Conservation (phyloP, 768 basidiomycete species). For the Clathrus columnatus region DNA sequence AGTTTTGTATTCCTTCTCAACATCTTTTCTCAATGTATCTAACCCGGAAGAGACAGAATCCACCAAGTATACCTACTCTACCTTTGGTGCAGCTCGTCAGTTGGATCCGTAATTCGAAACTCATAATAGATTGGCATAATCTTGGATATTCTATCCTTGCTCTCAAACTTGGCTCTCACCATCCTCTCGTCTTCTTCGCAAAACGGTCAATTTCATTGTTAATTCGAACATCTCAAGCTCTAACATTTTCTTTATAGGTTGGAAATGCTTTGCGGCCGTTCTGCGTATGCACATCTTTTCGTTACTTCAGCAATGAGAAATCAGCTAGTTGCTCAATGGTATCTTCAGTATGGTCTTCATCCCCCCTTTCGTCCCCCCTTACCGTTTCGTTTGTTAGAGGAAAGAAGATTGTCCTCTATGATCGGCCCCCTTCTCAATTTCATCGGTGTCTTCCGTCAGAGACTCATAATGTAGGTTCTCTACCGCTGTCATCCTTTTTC, state of each 20-base stretch:
- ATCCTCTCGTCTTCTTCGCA: slow-evolving; percentile 65
- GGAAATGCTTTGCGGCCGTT: slow-evolving; percentile 69
- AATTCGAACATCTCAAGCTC: neutral
- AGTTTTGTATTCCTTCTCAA: slow-evolving; percentile 36
- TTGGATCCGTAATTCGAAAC: slow-evolving; percentile 59
- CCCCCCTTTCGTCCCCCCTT: neutral
- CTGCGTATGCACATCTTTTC: slow-evolving; percentile 85
- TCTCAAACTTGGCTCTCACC: slow-evolving; percentile 60
- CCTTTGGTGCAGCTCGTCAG: slow-evolving; percentile 73
- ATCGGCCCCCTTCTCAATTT: slow-evolving; percentile 85
- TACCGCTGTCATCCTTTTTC: slow-evolving; percentile 12
- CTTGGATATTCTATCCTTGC: slow-evolving; percentile 90
- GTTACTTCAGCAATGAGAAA: slow-evolving; percentile 86
- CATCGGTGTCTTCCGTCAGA: slow-evolving; percentile 60
- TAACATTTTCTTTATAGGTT: slow-evolving; percentile 45
- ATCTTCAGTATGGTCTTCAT: slow-evolving; percentile 50
- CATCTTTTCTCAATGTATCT: neutral
- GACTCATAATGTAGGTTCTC: slow-evolving; percentile 58
- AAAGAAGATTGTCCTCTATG: slow-evolving; percentile 69
- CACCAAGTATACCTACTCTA: slow-evolving; percentile 91
- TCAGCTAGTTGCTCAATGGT: slow-evolving; percentile 61
- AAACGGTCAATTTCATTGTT: slow-evolving; percentile 43
- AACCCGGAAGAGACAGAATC: slow-evolving; percentile 57
- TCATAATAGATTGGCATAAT: slow-evolving; percentile 99
- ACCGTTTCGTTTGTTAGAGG: slow-evolving; percentile 45